These are phyloP conservation scores for Cryptosporidium sp. DNA, from an alignment of 169 alveolate species.

Conservation along the genomic window DNA sequence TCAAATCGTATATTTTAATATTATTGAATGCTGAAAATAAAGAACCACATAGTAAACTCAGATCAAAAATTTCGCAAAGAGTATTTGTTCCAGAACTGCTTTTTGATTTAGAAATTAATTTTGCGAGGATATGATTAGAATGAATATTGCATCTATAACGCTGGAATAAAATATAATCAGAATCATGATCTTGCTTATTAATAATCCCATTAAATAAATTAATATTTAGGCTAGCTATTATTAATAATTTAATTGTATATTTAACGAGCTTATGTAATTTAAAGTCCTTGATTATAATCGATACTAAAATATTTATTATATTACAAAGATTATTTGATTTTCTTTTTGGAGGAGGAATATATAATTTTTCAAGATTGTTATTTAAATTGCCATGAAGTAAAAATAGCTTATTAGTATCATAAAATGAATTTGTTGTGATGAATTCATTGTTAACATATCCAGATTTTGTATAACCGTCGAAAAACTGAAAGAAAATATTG, in stretches of 20 bases:
- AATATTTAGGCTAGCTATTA: slow-evolving; percentile 16
- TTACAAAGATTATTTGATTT: slow-evolving; percentile 28
- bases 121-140: slow-evolving; percentile 52
- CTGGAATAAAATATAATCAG: neutral
- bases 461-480: neutral
- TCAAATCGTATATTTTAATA: slow-evolving; percentile 14
- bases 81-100: neutral
- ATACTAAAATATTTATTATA: slow-evolving; percentile 12
- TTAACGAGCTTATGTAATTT: neutral
- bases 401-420: neutral
- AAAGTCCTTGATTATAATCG: neutral
- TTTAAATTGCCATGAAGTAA: neutral
- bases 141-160: slow-evolving; percentile 2
- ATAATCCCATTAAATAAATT: neutral
- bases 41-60: slow-evolving; percentile 13
- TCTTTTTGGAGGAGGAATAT: slow-evolving; percentile 50
- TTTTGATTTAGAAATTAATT: slow-evolving; percentile 10
- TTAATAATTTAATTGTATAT: slow-evolving; percentile 13
- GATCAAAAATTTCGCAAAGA: slow-evolving; percentile 48
- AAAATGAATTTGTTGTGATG: neutral
- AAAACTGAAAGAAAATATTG: neutral
- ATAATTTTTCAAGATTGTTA: neutral
- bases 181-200: neutral
- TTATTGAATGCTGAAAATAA: slow-evolving; percentile 34
- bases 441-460: neutral